Evolutionary conservation across 2,329 filamentous ascomycete genomes (phyloP).

Genomic region (Tolypocladium paradoxum): DNA sequence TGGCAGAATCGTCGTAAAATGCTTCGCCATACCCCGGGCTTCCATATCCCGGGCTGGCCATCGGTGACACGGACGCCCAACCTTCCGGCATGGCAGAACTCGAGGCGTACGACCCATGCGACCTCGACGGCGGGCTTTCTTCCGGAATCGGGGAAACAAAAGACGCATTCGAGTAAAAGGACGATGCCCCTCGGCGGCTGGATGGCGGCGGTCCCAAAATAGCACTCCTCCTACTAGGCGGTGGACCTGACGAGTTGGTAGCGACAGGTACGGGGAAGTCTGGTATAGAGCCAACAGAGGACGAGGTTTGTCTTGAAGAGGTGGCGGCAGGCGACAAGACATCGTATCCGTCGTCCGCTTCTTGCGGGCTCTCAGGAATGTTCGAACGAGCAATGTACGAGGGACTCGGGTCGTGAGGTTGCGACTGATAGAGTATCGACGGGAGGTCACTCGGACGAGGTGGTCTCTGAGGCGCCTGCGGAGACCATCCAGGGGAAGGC

Average conservation of each 20-base stretch:
- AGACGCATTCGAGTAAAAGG: slow-evolving; percentile 54
- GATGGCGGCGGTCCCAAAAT: slow-evolving; percentile 50
- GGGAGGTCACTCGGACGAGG: slow-evolving; percentile 49
- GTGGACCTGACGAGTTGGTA: slow-evolving; percentile 14
- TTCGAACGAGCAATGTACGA: slow-evolving; percentile 27
- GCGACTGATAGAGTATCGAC: slow-evolving; percentile 46
- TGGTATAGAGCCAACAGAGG: slow-evolving; percentile 45
- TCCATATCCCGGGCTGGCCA: slow-evolving; percentile 26
- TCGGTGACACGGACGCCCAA: slow-evolving; percentile 41
- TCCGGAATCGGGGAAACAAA: slow-evolving; percentile 69
- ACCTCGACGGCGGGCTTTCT: slow-evolving; percentile 48
- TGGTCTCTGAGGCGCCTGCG: slow-evolving; percentile 43
- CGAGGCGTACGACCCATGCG: slow-evolving; percentile 57
- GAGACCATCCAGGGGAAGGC: slow-evolving; percentile 37
- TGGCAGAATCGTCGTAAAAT: slow-evolving; percentile 38
- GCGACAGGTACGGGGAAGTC: slow-evolving; percentile 41
- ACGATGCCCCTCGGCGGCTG: slow-evolving; percentile 48
- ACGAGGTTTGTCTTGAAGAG: slow-evolving; percentile 39
- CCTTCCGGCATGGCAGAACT: slow-evolving; percentile 61
- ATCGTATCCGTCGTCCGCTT: slow-evolving; percentile 23
- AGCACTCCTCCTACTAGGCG: slow-evolving; percentile 36
- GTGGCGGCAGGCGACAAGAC: slow-evolving; percentile 35
- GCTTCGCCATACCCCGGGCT: slow-evolving; percentile 26
- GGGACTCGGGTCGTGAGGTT: slow-evolving; percentile 44
- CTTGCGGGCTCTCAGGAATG: slow-evolving; percentile 23